Evolutionary conservation across 2,329 filamentous ascomycete species (phyloP).

Genomic region (Pezicula neosporulosa): DNA sequence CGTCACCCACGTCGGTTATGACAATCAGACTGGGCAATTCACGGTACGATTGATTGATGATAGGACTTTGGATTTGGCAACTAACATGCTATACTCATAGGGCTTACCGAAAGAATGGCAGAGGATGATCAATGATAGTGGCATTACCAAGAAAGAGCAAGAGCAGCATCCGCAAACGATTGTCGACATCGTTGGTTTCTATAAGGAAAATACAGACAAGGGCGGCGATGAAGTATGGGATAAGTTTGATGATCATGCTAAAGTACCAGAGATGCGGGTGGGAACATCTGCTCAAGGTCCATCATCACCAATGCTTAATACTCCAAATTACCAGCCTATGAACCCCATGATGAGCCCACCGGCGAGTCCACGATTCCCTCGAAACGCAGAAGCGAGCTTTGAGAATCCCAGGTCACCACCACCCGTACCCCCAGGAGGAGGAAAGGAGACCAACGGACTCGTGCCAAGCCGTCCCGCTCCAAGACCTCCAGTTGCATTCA

Average conservation of each 20-base stretch:
- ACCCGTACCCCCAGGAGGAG: slow-evolving; percentile 58
- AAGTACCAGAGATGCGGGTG: slow-evolving; percentile 51
- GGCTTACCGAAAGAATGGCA: slow-evolving; percentile 98
- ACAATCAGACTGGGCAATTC: slow-evolving; percentile 93
- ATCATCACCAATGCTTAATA: slow-evolving; percentile 40
- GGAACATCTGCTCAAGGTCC: slow-evolving; percentile 23
- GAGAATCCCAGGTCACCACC: slow-evolving; percentile 94
- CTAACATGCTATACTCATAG: slow-evolving; percentile 38
- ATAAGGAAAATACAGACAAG: slow-evolving; percentile 86
- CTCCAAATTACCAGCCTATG: slow-evolving; percentile 53
- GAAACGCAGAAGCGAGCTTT: slow-evolving; percentile 89
- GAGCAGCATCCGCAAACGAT: slow-evolving; percentile 94
- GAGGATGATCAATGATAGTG: slow-evolving; percentile 88
- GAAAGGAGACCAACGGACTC: slow-evolving; percentile 54
- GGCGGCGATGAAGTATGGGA: slow-evolving; percentile 81
- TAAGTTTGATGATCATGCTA: slow-evolving; percentile 92
- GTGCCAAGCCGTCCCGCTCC: slow-evolving; percentile 84
- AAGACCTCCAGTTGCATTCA: slow-evolving; percentile 75
- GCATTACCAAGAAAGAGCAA: slow-evolving; percentile 93
- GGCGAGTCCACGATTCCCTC: slow-evolving; percentile 80
- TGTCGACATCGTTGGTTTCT: slow-evolving; percentile 93
- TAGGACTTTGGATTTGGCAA: background rate
- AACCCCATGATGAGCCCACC: slow-evolving; percentile 72
- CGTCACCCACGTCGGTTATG: slow-evolving; percentile 96
- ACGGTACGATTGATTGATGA: slow-evolving; percentile 53